Percentiles rank a stretch among this genome's conserved stretches.
These are phyloP conservation scores for Pelargonium myrrhifolium DNA, from an alignment of 441 rosid species.

Conservation along the genomic window DNA sequence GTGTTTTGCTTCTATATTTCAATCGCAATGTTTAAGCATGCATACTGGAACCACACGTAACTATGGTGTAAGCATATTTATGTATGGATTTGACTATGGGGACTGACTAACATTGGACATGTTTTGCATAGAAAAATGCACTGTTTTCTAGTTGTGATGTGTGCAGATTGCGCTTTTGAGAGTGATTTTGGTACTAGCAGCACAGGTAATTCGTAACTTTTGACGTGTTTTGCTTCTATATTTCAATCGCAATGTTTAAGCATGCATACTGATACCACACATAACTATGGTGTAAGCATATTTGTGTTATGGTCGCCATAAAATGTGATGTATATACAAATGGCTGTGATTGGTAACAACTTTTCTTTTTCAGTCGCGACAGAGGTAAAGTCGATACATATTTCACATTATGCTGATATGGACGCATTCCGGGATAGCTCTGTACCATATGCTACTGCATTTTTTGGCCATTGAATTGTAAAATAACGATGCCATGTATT, in stretches of 20 bases:
- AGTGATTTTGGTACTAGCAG: not conserved
- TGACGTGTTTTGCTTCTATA: not conserved
- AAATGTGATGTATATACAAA: not conserved
- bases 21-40: too few species aligned
- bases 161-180: too few species aligned
- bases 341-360: not conserved
- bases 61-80: too few species aligned
- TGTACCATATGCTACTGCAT: slow-evolving; percentile 31
- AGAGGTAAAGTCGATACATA: slow-evolving; percentile 9
- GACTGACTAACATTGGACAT: too few species aligned
- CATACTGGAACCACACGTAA: too few species aligned
- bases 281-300: too few species aligned
- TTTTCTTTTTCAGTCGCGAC: not conserved
- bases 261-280: too few species aligned
- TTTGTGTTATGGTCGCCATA: not conserved
- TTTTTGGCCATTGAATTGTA: slow-evolving; percentile 20
- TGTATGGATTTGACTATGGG: not conserved
- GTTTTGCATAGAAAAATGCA: too few species aligned
- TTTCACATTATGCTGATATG: slow-evolving; percentile 1
- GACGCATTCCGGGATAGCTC: slow-evolving; percentile 25
- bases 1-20: not conserved
- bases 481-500: slow-evolving; percentile 17
- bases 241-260: too few species aligned
- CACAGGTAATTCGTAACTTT: not conserved
- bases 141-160: too few species aligned